Base-by-base conservation (phyloP, 768 basidiomycete species). In the Psilocybe cubensis region DNA sequence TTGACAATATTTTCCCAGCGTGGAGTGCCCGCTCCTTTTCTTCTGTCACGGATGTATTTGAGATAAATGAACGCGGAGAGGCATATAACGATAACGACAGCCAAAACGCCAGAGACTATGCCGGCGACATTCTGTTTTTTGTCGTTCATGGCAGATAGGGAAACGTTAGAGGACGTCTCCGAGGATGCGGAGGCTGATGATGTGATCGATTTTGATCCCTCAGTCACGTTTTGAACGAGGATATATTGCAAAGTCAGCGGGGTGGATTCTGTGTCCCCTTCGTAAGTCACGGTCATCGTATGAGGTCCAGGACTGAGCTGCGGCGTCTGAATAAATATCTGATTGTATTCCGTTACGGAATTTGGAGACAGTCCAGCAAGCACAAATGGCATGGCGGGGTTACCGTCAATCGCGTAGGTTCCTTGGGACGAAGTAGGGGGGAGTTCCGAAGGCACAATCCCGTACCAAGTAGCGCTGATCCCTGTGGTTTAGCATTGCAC, bases 371-470 rank as follows among this genome's bases (percentile, higher is more conserved):
- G 49, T 8, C 63, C 59, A 27, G 53, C 58, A 8, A 70, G 52
- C 14, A 54, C 48, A 38, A 69, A 63, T 10, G 55, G 35, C 23
- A 43, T 52, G 14, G 52, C 24, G 3, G 52, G 14, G 18, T 52
- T 59, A 9, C 62, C 64, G 56, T 71, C 70, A 17, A 71, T 61
- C 23, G 66, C 55, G 27, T 65, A 71, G 3, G 56, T 61, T 2
- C 60, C 68, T 11, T 40, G n/a, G 17, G 68, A 57, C 9, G 55
- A 45, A 3, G 20, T 14, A 3, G 25, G 27, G 1, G 68, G 55
- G 3, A 66, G 25, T 54, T 68, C 66, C 23, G 43, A 50, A 8
- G 68, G 64, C 24, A 61, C 59, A 21, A 59, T 40, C 18, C 66
- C 64, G 33, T 63, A 63, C 67, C 67, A 70, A 23, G 61, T 31